These are phyloP conservation scores for Amoeboradix gromovi DNA, from an alignment of 371 early-diverging fungal genomes.

Conservation along the genomic window DNA sequence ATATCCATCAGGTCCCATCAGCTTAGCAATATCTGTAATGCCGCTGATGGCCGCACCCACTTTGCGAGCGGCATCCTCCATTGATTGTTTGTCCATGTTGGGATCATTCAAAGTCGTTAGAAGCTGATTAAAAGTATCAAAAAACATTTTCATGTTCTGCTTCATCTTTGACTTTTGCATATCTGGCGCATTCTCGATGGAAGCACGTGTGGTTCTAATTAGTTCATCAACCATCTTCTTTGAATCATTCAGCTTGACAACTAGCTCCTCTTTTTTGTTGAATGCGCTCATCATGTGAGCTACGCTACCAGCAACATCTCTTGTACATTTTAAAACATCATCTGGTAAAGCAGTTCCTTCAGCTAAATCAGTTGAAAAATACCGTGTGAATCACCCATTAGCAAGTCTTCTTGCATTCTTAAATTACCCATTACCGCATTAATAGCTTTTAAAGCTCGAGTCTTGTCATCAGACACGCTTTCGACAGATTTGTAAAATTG, in stretches of 20 bases:
- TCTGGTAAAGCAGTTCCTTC: conserved; percentile 21
- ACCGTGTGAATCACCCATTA: neutral
- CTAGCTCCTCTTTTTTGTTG: conserved; percentile 14
- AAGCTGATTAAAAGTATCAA: conserved; percentile 5
- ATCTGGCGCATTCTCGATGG: conserved; percentile 15
- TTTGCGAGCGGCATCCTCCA: conserved; percentile 10
- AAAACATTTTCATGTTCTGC: conserved; percentile 7
- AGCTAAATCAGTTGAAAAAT: neutral
- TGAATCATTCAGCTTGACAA: conserved; percentile 10
- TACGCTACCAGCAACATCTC: conserved; percentile 11
- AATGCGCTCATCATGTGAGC: conserved; percentile 8
- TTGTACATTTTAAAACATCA: conserved; percentile 16
- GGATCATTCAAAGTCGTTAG: conserved; percentile 7
- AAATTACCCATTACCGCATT: neutral
- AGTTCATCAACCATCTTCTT: conserved; percentile 11
- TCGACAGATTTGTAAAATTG: neutral
- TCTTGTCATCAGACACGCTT: neutral
- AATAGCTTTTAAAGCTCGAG: neutral
- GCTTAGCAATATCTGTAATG: conserved; percentile 8
- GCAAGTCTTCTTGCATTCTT: neutral
- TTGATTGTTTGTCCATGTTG: conserved; percentile 4
- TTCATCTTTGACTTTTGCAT: conserved; percentile 8
- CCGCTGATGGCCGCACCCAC: conserved; percentile 11
- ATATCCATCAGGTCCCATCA: conserved; percentile 15
- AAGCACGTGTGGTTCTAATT: conserved; percentile 12